Base-by-base conservation (phyloP, 192 early-diverging fungal genomes). In the Coemansia sp. region DNA sequence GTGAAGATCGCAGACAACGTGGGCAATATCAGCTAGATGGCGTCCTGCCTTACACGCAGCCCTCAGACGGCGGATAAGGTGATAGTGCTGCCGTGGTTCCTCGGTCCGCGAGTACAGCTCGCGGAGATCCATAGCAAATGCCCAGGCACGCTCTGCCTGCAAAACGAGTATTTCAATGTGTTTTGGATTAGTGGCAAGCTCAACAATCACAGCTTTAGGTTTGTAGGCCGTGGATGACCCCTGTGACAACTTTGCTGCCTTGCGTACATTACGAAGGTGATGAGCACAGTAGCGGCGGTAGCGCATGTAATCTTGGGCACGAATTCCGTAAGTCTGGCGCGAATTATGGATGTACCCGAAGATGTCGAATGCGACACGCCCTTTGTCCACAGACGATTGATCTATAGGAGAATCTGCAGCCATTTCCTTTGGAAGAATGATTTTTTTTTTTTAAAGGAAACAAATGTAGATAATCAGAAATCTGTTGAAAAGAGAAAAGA, bases 61-160 rank as follows among this genome's bases (percentile, higher is more conserved):
- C n/a, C 48, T 62, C 46, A 82, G 75, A 1, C 79, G 70, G 10
- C 74, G 75, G 35, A 82, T 46, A 30, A 77, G 30, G 34, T 82
- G 79, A 52, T 82, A 77, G 55, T 64, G 67, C 65, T 82, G 79
- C 24, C 79, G 75, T 16, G 79, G 71, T 67, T 82, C 79, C 58
- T 82, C 79, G 11, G 79, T 82, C 59, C 75, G 66, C 38, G 74
- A 60, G 59, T 73, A 67, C 62, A 68, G 71, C 68, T 82, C 79
- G 62, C 75, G 74, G 5, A 82, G 71, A 35, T 82, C 71, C 79
- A 82, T 82, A 16, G 79, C 74, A 49, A 65, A 77, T 2, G 79
- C 79, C 79, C 79, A 82, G 6, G 79, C 75, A 18, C 79, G 74
- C 72, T 82, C 79, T 3, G 75, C 68, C 51, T 77, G 71, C 5